Base-by-base conservation (phyloP, 257 asterid species). In the Echites panduratus region DNA sequence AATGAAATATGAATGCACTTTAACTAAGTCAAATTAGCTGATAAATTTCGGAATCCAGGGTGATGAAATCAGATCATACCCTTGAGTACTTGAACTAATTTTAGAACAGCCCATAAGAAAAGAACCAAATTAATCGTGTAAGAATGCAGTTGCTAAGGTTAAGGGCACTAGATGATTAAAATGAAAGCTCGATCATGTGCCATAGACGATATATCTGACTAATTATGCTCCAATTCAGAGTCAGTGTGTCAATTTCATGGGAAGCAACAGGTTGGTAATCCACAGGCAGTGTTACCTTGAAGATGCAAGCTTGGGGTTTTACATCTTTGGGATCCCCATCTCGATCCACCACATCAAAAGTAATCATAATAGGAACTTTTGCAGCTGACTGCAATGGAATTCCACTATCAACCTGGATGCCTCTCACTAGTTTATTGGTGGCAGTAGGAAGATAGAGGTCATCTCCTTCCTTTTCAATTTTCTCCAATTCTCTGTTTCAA, bases 331-430 rank as follows among this genome's bases (percentile, higher is more conserved):
- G 87, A 81, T 95, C 91, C 75, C 98, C 97, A 48, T 90, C 92
- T 38, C 89, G 85, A 78, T 92, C 98, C 73, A 86, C 91, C 80
- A 95, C 98, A 81, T 95, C 84, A 79, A 95, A 95, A 70, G 99
- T 92, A 84, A 95, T 92, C 99, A 90, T 95, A 71, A 95, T 95
- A 72, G 99, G 99, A 76, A 95, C 99, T 86, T 92, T 95, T 61
- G 99, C 97, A n/a, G 99, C 99, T 78, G 99, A 95, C 75, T 95
- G 99, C 81, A 95, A 82, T 66, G 99, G 97, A 81, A 92, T 85
- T 76, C 99, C 99, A 84, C 99, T 95, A 75, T 95, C 96, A 77
- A 86, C 87, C 83, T 87, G 91, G 80, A 95, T 92, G 73, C 99
- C 95, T 73, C 90, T 85, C 73, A 92, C 97, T 67, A 92, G 89